Evolutionary conservation across 2,329 filamentous ascomycete species (phyloP), one percentile per base, ranked within the genome.

Genomic region (Leptographium lundbergii): DNA sequence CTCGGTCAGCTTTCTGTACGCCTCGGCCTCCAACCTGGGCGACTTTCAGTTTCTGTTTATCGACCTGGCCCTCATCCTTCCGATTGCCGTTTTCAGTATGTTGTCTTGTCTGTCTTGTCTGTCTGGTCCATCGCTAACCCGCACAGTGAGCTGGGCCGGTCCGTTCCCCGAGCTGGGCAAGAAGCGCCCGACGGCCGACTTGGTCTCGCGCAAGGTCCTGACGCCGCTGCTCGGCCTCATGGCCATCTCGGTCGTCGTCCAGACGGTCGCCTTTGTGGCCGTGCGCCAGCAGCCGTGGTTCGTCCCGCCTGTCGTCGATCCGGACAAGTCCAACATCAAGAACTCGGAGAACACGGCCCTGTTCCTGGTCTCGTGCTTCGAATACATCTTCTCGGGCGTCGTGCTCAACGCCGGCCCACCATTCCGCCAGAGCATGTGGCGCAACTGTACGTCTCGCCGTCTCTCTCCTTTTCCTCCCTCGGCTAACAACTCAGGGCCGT

Each of bases 21-120:
- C 91, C 7, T 91, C 86, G 9, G 95, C 88, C 13, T 95, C 89
- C 10, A 99, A 99, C 69, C 77, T 99, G 6, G 95, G 94, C 56
- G 94, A 99, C 71, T 97, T 99, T 69, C 94, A 86, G 77, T 99
- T 96, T 70, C 79, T 99, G 4, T 97, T 92, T 72, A 97, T 99
- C 68, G 94, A 99, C 67, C 78, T 99, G 17, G 77, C 87, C 4
- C 82, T 99, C 59, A 99, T 99, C 67, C 77, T 99, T 3, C 94
- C 94, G 5, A 95, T 99, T 66, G 94, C 94, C 27, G 89, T 99
- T 61, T 97, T 97, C 71, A 99, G 82, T 84, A 73, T 75, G 81
- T 70, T 11, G 36, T 36, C 11, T n/a, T 11, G 3, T n/a, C 27
- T 50, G 9, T 50, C 14, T 29, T 9, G 6, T 34, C 22, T 52